These are phyloP conservation scores for Parachaetomium inaequale DNA, from an alignment of 495 filamentous ascomycete genomes.

Conservation along the genomic window DNA sequence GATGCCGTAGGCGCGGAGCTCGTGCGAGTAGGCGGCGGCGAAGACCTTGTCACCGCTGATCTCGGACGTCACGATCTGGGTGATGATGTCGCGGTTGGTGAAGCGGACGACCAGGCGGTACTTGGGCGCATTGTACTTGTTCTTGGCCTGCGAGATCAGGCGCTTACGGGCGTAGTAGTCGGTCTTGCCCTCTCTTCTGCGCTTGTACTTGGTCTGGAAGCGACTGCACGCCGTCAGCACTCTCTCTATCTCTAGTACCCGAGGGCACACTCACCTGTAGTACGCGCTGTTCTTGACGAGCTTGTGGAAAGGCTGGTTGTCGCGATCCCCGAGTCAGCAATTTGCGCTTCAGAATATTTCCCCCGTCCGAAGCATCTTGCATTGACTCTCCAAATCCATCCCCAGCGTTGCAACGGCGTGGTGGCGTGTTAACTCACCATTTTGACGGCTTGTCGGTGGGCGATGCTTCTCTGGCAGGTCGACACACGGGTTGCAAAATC, in stretches of 20 bases:
- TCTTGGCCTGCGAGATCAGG: slow-evolving; percentile 99
- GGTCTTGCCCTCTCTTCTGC: slow-evolving; percentile 94
- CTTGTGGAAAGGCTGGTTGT: slow-evolving; percentile 85
- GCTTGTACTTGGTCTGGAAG: slow-evolving; percentile 99
- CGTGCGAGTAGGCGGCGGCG: slow-evolving; percentile 88
- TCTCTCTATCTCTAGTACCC: neutral
- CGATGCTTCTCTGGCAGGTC: slow-evolving; percentile 29
- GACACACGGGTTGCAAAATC: slow-evolving; percentile 35
- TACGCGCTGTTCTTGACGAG: slow-evolving; percentile 93
- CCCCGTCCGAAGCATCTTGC: slow-evolving; percentile 93
- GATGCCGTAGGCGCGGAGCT: slow-evolving; percentile 95
- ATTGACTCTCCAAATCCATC: slow-evolving; percentile 59
- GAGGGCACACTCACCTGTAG: slow-evolving; percentile 72
- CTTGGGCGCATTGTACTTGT: slow-evolving; percentile 99
- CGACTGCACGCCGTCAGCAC: slow-evolving; percentile 55
- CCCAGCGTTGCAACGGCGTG: slow-evolving; percentile 10
- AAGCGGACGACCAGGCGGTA: slow-evolving; percentile 99
- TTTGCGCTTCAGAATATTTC: slow-evolving; percentile 84
- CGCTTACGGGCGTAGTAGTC: slow-evolving; percentile 99
- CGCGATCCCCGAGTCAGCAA: slow-evolving; percentile 83
- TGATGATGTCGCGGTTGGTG: slow-evolving; percentile 99
- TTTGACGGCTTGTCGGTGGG: slow-evolving; percentile 50
- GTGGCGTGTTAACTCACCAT: slow-evolving; percentile 52
- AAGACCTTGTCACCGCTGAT: slow-evolving; percentile 97
- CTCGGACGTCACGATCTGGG: slow-evolving; percentile 95